Evolutionary conservation across 2,329 filamentous ascomycete species (phyloP).

Genomic region (Penicillium rolfsii): DNA sequence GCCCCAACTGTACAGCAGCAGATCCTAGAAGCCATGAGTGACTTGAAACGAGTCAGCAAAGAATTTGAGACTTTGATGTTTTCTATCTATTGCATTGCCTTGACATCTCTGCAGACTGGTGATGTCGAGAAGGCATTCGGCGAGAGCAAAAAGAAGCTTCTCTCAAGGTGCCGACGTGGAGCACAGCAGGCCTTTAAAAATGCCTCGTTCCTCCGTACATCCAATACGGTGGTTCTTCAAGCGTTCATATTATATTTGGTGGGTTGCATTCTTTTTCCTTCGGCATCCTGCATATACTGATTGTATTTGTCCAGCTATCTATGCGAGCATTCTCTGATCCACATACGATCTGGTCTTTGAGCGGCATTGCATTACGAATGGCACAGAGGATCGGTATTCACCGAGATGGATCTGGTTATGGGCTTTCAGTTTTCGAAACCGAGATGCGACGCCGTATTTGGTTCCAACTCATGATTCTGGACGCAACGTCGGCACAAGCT

Average conservation of each 20-base stretch:
- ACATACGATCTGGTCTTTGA: conserved; percentile 57
- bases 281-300: conserved; percentile 4
- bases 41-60: conserved; percentile 19
- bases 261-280: background rate
- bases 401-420: conserved; percentile 51
- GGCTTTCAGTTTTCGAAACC: conserved; percentile 51
- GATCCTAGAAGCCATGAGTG: conserved; percentile 30
- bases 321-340: conserved; percentile 49
- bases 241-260: conserved; percentile 53
- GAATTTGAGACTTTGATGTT: conserved; percentile 68
- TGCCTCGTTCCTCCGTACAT: conserved; percentile 45
- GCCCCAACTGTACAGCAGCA: conserved; percentile 58
- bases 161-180: conserved; percentile 23
- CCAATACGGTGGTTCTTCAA: conserved; percentile 51
- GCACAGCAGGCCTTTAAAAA: conserved; percentile 26
- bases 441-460: conserved; percentile 43
- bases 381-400: conserved; percentile 55
- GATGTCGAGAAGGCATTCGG: conserved; percentile 28
- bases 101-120: conserved; percentile 38
- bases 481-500: conserved; percentile 29
- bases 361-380: conserved; percentile 52
- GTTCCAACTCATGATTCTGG: conserved; percentile 35
- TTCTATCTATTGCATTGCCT: conserved; percentile 61
- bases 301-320: conserved; percentile 20
- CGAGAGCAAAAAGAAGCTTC: conserved; percentile 24